A percentile compares a stretch with the other conserved stretches of the same genome.
These are phyloP conservation scores for Penicillium coffeae DNA, from an alignment of 495 filamentous ascomycete species.

Conservation along the genomic window DNA sequence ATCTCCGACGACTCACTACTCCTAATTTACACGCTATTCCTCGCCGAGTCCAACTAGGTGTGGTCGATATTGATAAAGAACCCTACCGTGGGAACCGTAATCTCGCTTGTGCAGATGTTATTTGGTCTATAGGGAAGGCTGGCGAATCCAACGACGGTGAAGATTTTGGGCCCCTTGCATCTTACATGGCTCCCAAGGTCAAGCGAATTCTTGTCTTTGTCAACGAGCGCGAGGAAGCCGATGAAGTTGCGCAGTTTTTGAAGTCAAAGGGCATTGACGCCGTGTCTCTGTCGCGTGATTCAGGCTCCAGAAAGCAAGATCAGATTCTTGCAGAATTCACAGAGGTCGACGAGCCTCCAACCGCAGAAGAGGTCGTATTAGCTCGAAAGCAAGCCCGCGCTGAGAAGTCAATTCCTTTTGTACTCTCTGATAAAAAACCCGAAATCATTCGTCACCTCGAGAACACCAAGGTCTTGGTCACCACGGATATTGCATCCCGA, in stretches of 20 bases:
- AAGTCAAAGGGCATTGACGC: constrained; percentile 82
- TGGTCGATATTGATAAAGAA: constrained; percentile 83
- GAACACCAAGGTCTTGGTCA: constrained; percentile 87
- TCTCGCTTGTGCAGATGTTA: constrained; percentile 88
- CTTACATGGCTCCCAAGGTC: constrained; percentile 48
- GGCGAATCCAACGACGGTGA: constrained; percentile 39
- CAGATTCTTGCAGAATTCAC: constrained; percentile 79
- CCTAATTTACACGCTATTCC: constrained; percentile 95
- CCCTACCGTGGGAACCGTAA: constrained; percentile 88
- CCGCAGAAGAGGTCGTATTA: constrained; percentile 36
- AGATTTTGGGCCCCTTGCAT: constrained; percentile 26
- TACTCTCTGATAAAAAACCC: constrained; percentile 16
- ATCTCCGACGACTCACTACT: constrained; percentile 79
- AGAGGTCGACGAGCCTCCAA: constrained; percentile 43
- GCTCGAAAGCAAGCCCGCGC: constrained; percentile 30
- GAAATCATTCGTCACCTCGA: constrained; percentile 37
- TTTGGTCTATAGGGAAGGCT: constrained; percentile 88
- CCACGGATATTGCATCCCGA: constrained; percentile 85
- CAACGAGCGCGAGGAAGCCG: constrained; percentile 88
- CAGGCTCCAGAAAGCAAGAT: constrained; percentile 62
- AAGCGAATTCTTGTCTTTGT: constrained; percentile 95
- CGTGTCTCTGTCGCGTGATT: constrained; percentile 76
- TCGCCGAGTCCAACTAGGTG: constrained; percentile 86
- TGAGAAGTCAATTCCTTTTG: constrained; percentile 33
- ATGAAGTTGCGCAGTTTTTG: constrained; percentile 76